These are phyloP conservation scores for Catenaria anguillulae DNA, from an alignment of 371 early-diverging fungal genomes.

Conservation along the genomic window DNA sequence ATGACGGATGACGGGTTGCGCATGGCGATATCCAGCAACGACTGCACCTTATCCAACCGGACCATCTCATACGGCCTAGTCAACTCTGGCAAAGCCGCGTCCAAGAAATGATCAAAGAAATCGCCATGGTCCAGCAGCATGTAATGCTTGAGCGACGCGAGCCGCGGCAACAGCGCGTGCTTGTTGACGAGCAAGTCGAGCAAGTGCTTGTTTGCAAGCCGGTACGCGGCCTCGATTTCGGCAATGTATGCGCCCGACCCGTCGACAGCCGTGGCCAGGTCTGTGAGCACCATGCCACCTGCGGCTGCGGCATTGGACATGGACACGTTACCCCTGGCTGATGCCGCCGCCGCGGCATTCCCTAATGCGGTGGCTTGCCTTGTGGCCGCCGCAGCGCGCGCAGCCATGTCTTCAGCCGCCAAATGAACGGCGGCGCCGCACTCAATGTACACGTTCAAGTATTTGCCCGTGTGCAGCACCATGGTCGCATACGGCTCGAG, in stretches of 20 bases:
- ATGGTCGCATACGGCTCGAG: conserved; percentile 54
- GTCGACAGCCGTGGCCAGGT: background rate
- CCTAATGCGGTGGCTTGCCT: no score
- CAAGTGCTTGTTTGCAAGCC: conserved; percentile 53
- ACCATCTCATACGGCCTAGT: conserved; percentile 49
- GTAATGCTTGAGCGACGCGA: conserved; percentile 78
- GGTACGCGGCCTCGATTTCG: conserved; percentile 59
- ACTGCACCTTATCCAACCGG: conserved; percentile 53
- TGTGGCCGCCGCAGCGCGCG: no score
- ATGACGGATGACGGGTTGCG: conserved; percentile 71
- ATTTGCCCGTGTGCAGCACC: conserved; percentile 81
- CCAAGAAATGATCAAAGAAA: conserved; percentile 82
- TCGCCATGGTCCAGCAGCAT: conserved; percentile 84
- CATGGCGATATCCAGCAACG: conserved; percentile 70
- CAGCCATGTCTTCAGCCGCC: conserved; percentile 5
- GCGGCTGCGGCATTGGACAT: no score
- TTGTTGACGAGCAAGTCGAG: conserved; percentile 42
- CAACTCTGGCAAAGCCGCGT: conserved; percentile 43
- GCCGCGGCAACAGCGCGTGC: conserved; percentile 51
- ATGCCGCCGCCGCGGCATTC: background rate
- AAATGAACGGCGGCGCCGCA: conserved; percentile 38
- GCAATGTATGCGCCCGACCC: conserved; percentile 17
- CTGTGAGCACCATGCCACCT: conserved; percentile 3
- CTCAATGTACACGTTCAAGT: conserved; percentile 77
- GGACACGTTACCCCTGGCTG: background rate